Conservation (phyloP, 768 basidiomycete genomes). For the Lentinula aciculospora region DNA sequence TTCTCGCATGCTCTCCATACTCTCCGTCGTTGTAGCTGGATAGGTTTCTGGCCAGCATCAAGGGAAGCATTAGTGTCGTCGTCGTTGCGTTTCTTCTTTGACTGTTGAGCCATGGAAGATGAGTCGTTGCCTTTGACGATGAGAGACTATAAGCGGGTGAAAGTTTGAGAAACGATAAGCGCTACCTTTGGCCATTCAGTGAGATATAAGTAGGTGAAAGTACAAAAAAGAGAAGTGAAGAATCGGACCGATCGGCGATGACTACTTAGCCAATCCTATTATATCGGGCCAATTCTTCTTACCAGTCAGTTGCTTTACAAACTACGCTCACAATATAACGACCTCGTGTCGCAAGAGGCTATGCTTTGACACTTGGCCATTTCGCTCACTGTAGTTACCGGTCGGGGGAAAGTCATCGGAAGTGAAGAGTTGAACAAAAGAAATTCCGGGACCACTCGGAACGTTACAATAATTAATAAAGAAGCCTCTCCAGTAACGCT, state of each 20-base stretch:
- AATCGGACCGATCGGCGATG: neutral
- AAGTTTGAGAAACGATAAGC: constrained; percentile 2
- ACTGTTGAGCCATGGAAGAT: constrained; percentile 44
- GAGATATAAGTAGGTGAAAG: constrained; percentile 3
- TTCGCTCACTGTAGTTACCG: neutral
- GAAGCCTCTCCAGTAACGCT: neutral
- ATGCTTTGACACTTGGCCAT: neutral
- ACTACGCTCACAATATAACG: neutral
- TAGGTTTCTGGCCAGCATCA: constrained; percentile 61
- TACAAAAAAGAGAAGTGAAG: neutral
- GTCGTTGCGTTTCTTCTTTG: constrained; percentile 72
- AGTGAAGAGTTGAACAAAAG: neutral
- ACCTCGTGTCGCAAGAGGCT: neutral
- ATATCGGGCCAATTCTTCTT: neutral
- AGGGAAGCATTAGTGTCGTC: constrained; percentile 48
- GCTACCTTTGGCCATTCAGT: too few relatives aligned
- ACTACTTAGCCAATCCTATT: too few relatives aligned
- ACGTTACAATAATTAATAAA: neutral
- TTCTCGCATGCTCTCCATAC: constrained; percentile 91
- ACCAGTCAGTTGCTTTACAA: neutral
- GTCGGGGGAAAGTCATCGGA: neutral
- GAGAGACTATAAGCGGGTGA: constrained; percentile 7
- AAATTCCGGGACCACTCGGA: neutral
- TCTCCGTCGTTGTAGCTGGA: constrained; percentile 72
- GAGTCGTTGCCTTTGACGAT: constrained; percentile 51